phyloP scores from a whole-genome alignment of 176 grass and related monocot species.

The Ensete glaucum region DNA sequence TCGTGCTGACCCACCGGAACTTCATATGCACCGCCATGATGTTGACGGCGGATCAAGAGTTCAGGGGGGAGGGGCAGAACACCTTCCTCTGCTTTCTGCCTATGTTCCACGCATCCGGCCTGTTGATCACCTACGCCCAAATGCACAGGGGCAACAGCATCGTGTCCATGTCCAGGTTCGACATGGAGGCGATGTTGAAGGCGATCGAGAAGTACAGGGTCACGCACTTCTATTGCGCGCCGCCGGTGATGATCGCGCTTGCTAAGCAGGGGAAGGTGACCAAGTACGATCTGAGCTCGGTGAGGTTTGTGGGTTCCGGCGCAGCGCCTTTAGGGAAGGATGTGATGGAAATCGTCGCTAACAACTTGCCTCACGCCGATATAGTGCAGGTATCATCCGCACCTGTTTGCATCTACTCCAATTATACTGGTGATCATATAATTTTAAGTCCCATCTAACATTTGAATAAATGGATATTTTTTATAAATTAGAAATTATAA shows the following conservation, averaged over 20 bases:
- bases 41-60: slow-evolving; percentile 66
- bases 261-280: slow-evolving; percentile 47
- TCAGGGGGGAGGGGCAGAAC: slow-evolving; percentile 42
- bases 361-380: slow-evolving; percentile 38
- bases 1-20: slow-evolving; percentile 80
- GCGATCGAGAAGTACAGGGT: slow-evolving; percentile 45
- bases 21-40: slow-evolving; percentile 52
- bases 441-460: too few relatives aligned
- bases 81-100: slow-evolving; percentile 94
- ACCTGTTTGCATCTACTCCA: too few relatives aligned
- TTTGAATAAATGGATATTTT: too few relatives aligned
- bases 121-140: slow-evolving; percentile 66
- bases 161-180: slow-evolving; percentile 64
- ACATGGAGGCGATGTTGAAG: slow-evolving; percentile 45
- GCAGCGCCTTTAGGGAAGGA: slow-evolving; percentile 90
- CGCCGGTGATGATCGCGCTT: slow-evolving; percentile 83
- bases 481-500: too few relatives aligned
- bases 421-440: too few relatives aligned
- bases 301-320: slow-evolving; percentile 62
- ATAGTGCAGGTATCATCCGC: slow-evolving; percentile 47
- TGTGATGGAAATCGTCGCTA: slow-evolving; percentile 75
- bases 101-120: slow-evolving; percentile 92
- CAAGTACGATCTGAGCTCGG: slow-evolving; percentile 74
- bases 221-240: slow-evolving; percentile 69
- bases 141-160: slow-evolving; percentile 56